These are phyloP conservation scores for Friedmanniomyces simplex DNA, from an alignment of 495 filamentous ascomycete genomes.

Conservation along the genomic window DNA sequence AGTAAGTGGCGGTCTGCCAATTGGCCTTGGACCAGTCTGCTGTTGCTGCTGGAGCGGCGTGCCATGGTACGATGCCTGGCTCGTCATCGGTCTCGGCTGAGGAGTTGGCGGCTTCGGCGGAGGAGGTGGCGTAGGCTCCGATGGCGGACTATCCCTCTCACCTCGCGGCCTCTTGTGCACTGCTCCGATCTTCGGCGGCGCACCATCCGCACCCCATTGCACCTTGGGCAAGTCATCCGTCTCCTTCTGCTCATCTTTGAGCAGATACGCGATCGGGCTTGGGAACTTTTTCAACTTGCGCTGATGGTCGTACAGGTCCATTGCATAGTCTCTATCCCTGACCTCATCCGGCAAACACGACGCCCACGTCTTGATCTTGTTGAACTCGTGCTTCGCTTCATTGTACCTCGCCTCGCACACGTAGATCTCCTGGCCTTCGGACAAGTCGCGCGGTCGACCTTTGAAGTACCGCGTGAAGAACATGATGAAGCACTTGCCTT, in stretches of 20 bases:
- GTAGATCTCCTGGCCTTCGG: slow-evolving; percentile 81
- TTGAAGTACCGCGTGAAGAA: slow-evolving; percentile 92
- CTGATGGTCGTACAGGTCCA: slow-evolving; percentile 82
- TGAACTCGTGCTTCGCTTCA: slow-evolving; percentile 83
- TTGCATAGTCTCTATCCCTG: slow-evolving; percentile 93
- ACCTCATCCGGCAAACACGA: slow-evolving; percentile 96
- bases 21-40: slow-evolving; percentile 23
- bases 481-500: slow-evolving; percentile 98
- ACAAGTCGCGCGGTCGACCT: slow-evolving; percentile 75
- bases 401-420: slow-evolving; percentile 97
- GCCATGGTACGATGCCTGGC: slow-evolving; percentile 12
- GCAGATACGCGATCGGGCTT: slow-evolving; percentile 85
- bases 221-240: slow-evolving; percentile 84
- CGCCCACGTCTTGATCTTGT: slow-evolving; percentile 99
- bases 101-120: slow-evolving; percentile 33
- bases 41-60: slow-evolving; percentile 11
- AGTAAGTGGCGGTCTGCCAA: slow-evolving; percentile 13
- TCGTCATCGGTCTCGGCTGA: slow-evolving; percentile 33
- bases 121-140: slow-evolving; percentile 70
- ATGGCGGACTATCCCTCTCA: slow-evolving; percentile 92
- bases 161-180: slow-evolving; percentile 83
- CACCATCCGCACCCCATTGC: slow-evolving; percentile 83
- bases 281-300: slow-evolving; percentile 76
- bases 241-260: slow-evolving; percentile 79
- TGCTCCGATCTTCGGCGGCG: slow-evolving; percentile 86